phyloP scores from a whole-genome alignment of 257 asterid species.

The Solanum neorickii region DNA sequence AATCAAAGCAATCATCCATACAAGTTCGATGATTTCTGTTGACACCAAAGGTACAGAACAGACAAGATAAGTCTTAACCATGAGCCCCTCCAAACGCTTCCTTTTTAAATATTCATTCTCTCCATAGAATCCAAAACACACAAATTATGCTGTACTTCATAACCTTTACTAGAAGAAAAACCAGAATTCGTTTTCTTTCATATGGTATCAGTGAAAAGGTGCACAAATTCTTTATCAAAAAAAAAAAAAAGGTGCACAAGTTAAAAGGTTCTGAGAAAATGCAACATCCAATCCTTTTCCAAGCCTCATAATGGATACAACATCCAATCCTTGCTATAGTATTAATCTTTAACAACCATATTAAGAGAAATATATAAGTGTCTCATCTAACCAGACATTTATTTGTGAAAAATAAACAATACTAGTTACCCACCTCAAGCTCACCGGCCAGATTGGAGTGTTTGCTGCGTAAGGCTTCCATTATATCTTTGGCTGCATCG shows the following conservation, averaged over 20 bases:
- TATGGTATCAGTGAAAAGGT: background rate
- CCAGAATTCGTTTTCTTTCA: background rate
- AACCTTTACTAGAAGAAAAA: background rate
- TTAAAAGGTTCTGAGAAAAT: background rate
- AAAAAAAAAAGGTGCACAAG: background rate
- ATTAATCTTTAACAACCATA: background rate
- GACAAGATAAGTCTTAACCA: background rate
- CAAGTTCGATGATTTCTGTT: background rate
- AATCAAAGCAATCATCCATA: background rate
- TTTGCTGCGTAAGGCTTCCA: constrained; percentile 94
- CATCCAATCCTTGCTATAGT: background rate
- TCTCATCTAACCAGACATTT: background rate
- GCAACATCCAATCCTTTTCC: background rate
- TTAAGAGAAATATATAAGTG: background rate
- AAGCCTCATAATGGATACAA: background rate
- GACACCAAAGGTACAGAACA: background rate
- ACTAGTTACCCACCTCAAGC: constrained; percentile 74
- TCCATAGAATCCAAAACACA: background rate
- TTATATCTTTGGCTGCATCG: constrained; percentile 97
- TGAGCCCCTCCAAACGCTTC: background rate
- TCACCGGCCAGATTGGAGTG: constrained; percentile 94
- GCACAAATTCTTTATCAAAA: background rate
- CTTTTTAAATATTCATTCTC: background rate
- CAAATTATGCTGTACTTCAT: background rate
- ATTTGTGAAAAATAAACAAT: background rate